Evolutionary conservation across 2,329 filamentous ascomycete species (phyloP), one percentile per base, ranked within the genome.

Genomic region (Ophiobolus disseminans): DNA sequence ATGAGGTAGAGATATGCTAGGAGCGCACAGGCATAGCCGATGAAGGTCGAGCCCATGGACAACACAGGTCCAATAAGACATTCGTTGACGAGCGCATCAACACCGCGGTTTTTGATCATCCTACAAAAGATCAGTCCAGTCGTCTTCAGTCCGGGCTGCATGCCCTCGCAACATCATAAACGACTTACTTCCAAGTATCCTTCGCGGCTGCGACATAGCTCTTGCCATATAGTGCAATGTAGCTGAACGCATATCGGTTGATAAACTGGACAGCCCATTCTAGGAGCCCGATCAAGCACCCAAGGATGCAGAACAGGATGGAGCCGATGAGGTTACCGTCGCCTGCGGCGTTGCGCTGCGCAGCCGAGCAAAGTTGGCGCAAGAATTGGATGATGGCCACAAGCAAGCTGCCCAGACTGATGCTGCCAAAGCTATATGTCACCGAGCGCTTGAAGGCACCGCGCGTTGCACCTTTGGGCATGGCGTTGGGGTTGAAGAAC

Each of bases 191-290:
- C 90, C 91, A 96, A 0, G 91, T 96, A 61, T 90, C 90, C 75
- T 95, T 96, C 26, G 92, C 91, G 0, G 91, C 89, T 1, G 85
- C 80, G 45, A 97, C 82, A 69, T 97, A 97, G 1, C 88, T 77
- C 72, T 95, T 95, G 14, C 93, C 93, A 68, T 97, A 97, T 0
- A 97, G 80, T 0, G 93, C 91, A 66, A 97, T 96, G 68, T 97
- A 91, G 22, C 86, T 91, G 74, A 95, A 96, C 1, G 91, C 91
- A 61, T 95, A 96, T 61, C 91, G 86, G 75, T 97, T 97, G 75
- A 96, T 80, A 65, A 96, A 94, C 57, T 91, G 81, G 1, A 94
- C 85, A 0, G 87, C 87, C 91, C 93, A 97, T 59, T 96, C 85
- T 2, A 97, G 75, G 2, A 96, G 66, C 2, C 82, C 77, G 47